Evolutionary conservation across 116 monocot genomes (phyloP).

Genomic region (Zostera marina): DNA sequence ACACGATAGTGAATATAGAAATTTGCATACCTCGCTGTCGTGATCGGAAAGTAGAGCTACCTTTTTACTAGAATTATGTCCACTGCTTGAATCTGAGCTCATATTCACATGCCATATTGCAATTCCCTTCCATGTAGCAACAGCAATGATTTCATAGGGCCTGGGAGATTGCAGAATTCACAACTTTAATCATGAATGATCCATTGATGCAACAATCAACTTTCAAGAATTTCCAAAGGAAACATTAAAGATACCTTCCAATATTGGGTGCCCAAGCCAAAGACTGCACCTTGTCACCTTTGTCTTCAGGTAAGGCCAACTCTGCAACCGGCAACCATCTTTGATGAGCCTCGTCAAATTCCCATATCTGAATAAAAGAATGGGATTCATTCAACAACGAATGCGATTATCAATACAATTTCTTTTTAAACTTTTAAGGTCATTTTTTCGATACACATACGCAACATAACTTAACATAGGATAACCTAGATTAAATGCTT

Average conservation of each 20-base stretch:
- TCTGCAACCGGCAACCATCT: conserved; percentile 81
- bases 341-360: conserved; percentile 83
- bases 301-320: conserved; percentile 57
- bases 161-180: conserved; percentile 9
- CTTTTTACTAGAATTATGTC: conserved; percentile 39
- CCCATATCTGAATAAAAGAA: conserved; percentile 59
- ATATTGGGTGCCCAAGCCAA: conserved; percentile 98
- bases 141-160: conserved; percentile 75
- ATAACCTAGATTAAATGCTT: background rate
- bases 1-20: background rate
- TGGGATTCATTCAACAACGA: background rate
- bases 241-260: conserved; percentile 41
- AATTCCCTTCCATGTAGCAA: conserved; percentile 81
- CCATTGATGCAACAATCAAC: too few species aligned
- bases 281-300: conserved; percentile 58
- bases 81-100: conserved; percentile 40
- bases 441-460: background rate
- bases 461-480: background rate
- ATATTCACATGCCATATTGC: conserved; percentile 83
- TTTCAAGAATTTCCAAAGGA: background rate
- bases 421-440: too few species aligned
- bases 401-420: background rate
- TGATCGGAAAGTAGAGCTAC: conserved; percentile 67
- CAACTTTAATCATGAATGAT: background rate
- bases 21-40: conserved; percentile 58